Evolutionary conservation across 2,329 filamentous ascomycete genomes (phyloP).

Genomic region (Fusarium dlaminii): DNA sequence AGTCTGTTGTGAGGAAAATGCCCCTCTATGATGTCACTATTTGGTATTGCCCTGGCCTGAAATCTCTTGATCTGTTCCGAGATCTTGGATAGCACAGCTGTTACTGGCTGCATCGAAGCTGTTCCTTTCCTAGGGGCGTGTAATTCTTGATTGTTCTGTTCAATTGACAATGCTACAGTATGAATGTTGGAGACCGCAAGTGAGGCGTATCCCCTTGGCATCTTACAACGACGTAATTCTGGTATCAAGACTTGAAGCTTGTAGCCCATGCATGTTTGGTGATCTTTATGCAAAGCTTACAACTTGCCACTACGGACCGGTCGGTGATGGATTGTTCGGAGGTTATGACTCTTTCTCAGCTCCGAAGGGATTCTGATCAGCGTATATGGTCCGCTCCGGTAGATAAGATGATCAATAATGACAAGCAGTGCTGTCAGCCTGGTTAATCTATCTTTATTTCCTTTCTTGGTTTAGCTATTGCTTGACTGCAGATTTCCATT

Average conservation of each 20-base stretch:
- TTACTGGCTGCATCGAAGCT: not conserved
- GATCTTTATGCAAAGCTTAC: not conserved
- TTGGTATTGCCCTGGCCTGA: not conserved
- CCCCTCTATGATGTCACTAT: slow-evolving; percentile 32
- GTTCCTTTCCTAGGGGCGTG: slow-evolving; percentile 2
- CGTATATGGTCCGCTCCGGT: not conserved
- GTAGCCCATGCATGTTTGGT: not conserved
- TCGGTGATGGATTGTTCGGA: not conserved
- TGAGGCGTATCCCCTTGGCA: not conserved
- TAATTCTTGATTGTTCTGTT: not conserved
- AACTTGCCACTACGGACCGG: not conserved
- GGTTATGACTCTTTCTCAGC: not conserved
- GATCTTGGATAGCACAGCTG: slow-evolving; percentile 23
- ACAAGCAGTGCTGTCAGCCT: not conserved
- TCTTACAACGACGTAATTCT: slow-evolving; percentile 21
- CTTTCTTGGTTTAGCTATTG: not conserved
- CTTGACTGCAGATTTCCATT: not conserved
- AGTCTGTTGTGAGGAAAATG: not conserved
- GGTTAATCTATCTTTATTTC: not conserved
- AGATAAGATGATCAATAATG: not conserved
- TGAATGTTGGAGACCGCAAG: not conserved
- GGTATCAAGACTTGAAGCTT: not conserved
- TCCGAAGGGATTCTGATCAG: not conserved
- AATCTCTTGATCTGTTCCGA: slow-evolving; percentile 29
- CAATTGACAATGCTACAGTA: slow-evolving; percentile 5